Evolutionary conservation across 169 alveolate species (phyloP).

Genomic region (Babesia bigemina): DNA sequence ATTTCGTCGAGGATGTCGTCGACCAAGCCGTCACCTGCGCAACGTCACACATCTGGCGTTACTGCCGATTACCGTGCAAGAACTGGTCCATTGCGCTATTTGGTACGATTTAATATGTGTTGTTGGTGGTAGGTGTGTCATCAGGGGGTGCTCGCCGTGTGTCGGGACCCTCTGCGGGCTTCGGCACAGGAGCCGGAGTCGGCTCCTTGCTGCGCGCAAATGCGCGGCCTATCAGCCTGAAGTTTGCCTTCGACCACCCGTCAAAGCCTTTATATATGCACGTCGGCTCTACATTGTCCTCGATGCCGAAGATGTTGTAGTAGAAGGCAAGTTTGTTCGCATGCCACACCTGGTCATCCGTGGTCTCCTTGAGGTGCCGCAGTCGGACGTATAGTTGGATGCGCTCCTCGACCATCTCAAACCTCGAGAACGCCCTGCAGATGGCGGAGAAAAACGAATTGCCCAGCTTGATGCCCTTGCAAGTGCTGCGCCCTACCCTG

Average conservation of each 20-base stretch:
- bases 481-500: background rate
- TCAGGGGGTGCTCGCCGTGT: background rate
- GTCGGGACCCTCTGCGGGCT: background rate
- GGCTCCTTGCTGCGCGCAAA: background rate
- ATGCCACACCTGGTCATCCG: background rate
- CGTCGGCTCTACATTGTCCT: constrained; percentile 13
- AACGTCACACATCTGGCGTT: constrained; percentile 16
- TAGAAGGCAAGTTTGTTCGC: constrained; percentile 6
- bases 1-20: constrained; percentile 34
- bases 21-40: constrained; percentile 14
- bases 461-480: constrained; percentile 11
- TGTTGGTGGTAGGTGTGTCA: constrained; percentile 6
- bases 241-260: constrained; percentile 17
- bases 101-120: background rate
- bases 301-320: constrained; percentile 24
- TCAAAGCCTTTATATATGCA: constrained; percentile 29
- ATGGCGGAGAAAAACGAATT: background rate
- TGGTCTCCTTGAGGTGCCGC: constrained; percentile 8
- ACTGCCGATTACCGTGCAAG: constrained; percentile 12
- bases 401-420: constrained; percentile 48
- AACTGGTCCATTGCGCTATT: constrained; percentile 15
- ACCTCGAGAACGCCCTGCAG: background rate
- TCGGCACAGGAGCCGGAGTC: background rate
- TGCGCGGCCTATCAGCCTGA: background rate
- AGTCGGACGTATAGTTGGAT: constrained; percentile 16